A percentile compares a stretch with the other conserved stretches of the same genome.
phyloP scores from a whole-genome alignment of 176 grass and related monocot species.

The Dendrocalamus sinicus region DNA sequence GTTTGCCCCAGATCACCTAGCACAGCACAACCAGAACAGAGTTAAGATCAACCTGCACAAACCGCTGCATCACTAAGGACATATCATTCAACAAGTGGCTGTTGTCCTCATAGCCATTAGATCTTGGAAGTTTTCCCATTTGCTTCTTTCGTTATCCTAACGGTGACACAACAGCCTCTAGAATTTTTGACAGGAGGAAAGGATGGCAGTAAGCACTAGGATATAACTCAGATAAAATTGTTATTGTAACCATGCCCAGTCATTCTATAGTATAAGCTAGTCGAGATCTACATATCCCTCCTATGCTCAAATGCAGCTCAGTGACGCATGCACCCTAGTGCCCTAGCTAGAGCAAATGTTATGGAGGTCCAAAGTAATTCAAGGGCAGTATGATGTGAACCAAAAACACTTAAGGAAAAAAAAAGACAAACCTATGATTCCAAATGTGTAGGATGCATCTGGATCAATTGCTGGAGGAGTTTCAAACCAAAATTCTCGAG shows the following conservation, averaged over 20 bases:
- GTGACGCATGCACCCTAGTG: not conserved
- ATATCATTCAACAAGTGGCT: not conserved
- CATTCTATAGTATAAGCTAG: not conserved
- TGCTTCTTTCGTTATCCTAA: conserved; percentile 14
- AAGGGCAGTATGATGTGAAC: not conserved
- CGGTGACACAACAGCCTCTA: not conserved
- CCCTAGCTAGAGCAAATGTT: not conserved
- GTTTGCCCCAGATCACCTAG: conserved; percentile 98
- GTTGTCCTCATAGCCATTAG: not conserved
- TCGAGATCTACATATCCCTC: not conserved
- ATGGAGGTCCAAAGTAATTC: conserved; percentile 24
- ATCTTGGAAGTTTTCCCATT: not conserved
- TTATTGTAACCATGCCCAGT: not conserved
- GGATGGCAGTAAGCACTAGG: not conserved
- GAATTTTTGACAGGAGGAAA: conserved; percentile 4
- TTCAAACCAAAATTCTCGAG: conserved; percentile 92
- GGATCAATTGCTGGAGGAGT: conserved; percentile 81
- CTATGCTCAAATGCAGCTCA: not conserved
- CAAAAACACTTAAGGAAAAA: conserved; percentile 10
- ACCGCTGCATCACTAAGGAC: not conserved
- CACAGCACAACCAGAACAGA: conserved; percentile 26
- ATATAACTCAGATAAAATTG: not conserved
- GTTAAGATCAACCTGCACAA: conserved; percentile 1
- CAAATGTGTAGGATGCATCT: conserved; percentile 85
- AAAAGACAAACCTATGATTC: conserved; percentile 79